Conservation (phyloP, 805 yeast species). For the Tetrapisispora fleetii region DNA sequence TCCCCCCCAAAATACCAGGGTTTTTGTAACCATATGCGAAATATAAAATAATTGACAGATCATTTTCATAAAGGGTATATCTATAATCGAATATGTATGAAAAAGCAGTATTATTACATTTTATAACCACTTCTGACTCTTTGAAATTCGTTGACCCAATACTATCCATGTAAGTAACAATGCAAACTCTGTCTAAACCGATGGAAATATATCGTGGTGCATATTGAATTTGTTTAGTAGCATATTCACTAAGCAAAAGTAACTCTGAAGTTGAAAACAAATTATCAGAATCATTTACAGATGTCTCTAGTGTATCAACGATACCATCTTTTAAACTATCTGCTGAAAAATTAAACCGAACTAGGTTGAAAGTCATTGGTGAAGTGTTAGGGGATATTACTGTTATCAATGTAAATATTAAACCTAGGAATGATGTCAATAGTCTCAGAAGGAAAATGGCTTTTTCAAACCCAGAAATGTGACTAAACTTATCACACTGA, state of each 20-base stretch:
- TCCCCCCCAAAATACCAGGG: not conserved
- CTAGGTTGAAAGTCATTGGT: slow-evolving; percentile 17
- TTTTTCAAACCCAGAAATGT: slow-evolving; percentile 18
- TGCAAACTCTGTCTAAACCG: slow-evolving; percentile 21
- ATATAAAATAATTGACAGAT: slow-evolving; percentile 22
- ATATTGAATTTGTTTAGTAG: slow-evolving; percentile 15
- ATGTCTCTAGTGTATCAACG: slow-evolving; percentile 14
- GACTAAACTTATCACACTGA: slow-evolving; percentile 11
- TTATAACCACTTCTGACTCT: not conserved
- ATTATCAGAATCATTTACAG: slow-evolving; percentile 22
- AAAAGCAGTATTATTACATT: not conserved
- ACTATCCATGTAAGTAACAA: slow-evolving; percentile 1
- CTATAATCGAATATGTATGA: slow-evolving; percentile 22
- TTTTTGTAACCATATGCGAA: slow-evolving; percentile 19
- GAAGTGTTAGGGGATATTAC: slow-evolving; percentile 14
- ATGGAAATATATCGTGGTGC: slow-evolving; percentile 22
- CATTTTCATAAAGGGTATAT: slow-evolving; percentile 15
- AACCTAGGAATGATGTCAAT: slow-evolving; percentile 12
- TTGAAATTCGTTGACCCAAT: not conserved
- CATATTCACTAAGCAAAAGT: slow-evolving; percentile 19
- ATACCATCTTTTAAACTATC: slow-evolving; percentile 21
- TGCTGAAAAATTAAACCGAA: slow-evolving; percentile 17
- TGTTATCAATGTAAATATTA: slow-evolving; percentile 14
- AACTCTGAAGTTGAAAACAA: slow-evolving; percentile 27
- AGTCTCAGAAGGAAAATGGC: slow-evolving; percentile 16